Evolutionary conservation across 169 alveolate genomes (phyloP).

Genomic region (Plasmodium billcollinsi): DNA sequence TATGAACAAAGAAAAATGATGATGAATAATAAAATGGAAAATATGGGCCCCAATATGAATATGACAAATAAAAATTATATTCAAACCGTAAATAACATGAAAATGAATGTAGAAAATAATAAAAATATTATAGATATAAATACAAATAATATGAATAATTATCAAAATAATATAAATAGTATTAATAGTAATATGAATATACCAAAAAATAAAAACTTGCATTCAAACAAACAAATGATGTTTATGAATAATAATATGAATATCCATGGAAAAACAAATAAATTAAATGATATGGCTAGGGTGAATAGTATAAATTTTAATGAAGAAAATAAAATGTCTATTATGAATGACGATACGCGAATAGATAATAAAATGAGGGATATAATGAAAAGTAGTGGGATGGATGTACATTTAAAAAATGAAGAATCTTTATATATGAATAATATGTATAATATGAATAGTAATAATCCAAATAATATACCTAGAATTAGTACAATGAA

Average conservation of each 20-base stretch:
- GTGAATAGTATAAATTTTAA: neutral
- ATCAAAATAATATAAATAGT: neutral
- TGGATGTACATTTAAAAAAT: conserved; percentile 1
- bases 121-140: neutral
- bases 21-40: conserved; percentile 9
- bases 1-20: conserved; percentile 16
- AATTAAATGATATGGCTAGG: conserved; percentile 1
- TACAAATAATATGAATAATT: conserved; percentile 6
- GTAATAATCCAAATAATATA: neutral
- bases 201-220: conserved; percentile 10
- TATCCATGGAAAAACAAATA: neutral
- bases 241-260: neutral
- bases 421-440: conserved; percentile 13
- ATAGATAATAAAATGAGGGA: conserved; percentile 12
- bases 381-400: neutral
- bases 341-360: conserved; percentile 7
- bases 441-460: conserved; percentile 16
- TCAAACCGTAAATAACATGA: neutral
- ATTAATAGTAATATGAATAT: conserved; percentile 6
- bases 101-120: conserved; percentile 4
- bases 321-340: conserved; percentile 3
- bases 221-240: conserved; percentile 17
- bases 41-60: neutral
- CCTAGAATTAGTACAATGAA: conserved; percentile 11
- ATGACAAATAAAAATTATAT: neutral